Conservation (phyloP, 2,329 filamentous ascomycete species). For the Trichoderma endophyticum region DNA sequence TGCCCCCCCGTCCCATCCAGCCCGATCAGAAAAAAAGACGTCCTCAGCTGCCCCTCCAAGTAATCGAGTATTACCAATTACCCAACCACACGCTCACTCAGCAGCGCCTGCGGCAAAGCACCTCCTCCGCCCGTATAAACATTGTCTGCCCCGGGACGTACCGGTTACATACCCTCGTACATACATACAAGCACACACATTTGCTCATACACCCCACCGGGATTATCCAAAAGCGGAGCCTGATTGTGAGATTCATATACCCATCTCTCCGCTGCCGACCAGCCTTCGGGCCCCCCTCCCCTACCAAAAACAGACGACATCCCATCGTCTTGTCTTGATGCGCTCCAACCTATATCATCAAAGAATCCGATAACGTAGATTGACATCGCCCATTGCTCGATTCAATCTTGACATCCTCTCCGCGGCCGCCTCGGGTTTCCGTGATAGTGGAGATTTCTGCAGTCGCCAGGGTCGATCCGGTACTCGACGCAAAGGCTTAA, state of each 20-base stretch:
- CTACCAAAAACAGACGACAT: conserved; percentile 14
- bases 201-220: conserved; percentile 3
- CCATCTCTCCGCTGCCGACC: conserved; percentile 11
- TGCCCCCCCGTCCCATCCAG: conserved; percentile 1
- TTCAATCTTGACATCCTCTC: neutral
- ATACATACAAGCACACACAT: neutral
- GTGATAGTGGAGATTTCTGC: neutral
- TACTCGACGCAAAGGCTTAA: neutral
- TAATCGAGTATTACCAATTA: conserved; percentile 14
- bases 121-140: conserved; percentile 5
- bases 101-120: conserved; percentile 7
- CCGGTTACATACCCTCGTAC: conserved; percentile 9
- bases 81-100: conserved; percentile 16
- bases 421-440: neutral
- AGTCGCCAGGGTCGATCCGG: neutral
- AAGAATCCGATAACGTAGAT: neutral
- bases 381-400: neutral
- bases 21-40: neutral
- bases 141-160: neutral
- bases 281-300: conserved; percentile 1
- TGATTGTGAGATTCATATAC: conserved; percentile 18
- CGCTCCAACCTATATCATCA: neutral
- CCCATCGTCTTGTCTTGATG: neutral
- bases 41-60: neutral
- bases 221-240: conserved; percentile 16